Evolutionary conservation across 129 eudicot species (phyloP).

Genomic region (Escallonia rubra): DNA sequence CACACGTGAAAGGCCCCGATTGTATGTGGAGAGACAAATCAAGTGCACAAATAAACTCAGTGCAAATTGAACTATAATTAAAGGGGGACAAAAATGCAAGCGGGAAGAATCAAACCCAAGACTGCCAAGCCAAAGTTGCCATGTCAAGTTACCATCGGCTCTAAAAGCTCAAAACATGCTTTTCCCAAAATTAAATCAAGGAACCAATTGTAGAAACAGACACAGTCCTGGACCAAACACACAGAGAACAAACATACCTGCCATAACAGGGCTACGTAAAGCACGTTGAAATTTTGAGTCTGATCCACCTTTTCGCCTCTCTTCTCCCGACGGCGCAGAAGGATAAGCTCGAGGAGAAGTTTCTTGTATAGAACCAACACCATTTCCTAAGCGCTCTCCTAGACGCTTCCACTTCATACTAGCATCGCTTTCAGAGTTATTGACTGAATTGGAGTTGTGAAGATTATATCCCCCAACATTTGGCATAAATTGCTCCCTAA

Average conservation of each 20-base stretch:
- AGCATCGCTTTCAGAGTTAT: conserved; percentile 30
- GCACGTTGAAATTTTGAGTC: conserved; percentile 41
- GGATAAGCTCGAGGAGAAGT: conserved; percentile 16
- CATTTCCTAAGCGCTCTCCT: conserved; percentile 24
- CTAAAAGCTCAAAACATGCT: no score
- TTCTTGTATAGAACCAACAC: conserved; percentile 28
- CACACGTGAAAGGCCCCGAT: no score
- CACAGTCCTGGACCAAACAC: no score
- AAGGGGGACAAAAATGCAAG: no score
- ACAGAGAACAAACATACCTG: conserved; percentile 34
- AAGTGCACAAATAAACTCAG: no score
- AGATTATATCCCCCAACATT: conserved; percentile 24
- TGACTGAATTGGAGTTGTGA: conserved; percentile 22
- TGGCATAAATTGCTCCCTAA: conserved; percentile 52
- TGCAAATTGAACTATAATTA: no score
- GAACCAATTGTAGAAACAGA: no score
- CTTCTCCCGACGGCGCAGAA: conserved; percentile 23
- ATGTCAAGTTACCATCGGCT: no score
- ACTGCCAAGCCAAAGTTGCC: no score
- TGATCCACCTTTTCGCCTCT: conserved; percentile 13
- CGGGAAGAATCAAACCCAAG: no score
- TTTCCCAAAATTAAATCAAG: no score
- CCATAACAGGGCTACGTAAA: conserved; percentile 40
- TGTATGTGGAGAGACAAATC: no score
- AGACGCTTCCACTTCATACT: conserved; percentile 28